These are phyloP conservation scores for Phytopythium aichiense DNA, from an alignment of 352 stramenopile genomes.

Conservation along the genomic window DNA sequence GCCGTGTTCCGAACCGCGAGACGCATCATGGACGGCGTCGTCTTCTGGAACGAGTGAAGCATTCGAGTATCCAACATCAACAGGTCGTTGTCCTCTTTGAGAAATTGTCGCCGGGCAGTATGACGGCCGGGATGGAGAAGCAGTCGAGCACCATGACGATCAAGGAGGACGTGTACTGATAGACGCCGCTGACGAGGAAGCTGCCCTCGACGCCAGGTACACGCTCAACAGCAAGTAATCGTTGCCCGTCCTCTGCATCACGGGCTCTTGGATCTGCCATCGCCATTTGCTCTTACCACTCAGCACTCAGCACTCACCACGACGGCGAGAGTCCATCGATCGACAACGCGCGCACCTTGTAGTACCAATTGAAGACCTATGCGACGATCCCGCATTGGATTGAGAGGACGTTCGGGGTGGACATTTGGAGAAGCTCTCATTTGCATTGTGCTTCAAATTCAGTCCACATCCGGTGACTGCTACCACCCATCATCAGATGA, in stretches of 20 bases:
- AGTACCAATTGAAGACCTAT: conserved; percentile 77
- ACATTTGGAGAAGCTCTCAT: too few species aligned
- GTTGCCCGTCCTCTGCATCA: conserved; percentile 70
- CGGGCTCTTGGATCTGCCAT: conserved; percentile 71
- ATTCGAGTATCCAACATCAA: too few species aligned
- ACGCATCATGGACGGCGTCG: conserved; percentile 6
- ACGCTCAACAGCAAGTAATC: conserved; percentile 63
- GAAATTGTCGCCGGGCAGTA: too few species aligned
- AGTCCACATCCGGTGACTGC: too few species aligned
- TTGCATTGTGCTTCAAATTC: too few species aligned
- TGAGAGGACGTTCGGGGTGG: too few species aligned
- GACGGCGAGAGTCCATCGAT: too few species aligned
- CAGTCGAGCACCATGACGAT: conserved; percentile 95
- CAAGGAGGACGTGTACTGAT: conserved; percentile 95
- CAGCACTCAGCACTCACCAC: too few species aligned
- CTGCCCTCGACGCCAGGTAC: conserved; percentile 91
- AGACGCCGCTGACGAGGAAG: conserved; percentile 93
- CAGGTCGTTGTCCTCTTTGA: too few species aligned
- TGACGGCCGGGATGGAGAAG: conserved; percentile 44
- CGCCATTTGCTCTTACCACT: conserved; percentile 19
- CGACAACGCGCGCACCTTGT: conserved; percentile 46
- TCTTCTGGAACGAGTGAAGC: conserved; percentile 7
- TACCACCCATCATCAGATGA: too few species aligned
- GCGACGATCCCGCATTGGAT: too few species aligned
- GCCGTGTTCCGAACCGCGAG: conserved; percentile 4